Conservation (phyloP, 768 basidiomycete species). For the Astraeus odoratus region DNA sequence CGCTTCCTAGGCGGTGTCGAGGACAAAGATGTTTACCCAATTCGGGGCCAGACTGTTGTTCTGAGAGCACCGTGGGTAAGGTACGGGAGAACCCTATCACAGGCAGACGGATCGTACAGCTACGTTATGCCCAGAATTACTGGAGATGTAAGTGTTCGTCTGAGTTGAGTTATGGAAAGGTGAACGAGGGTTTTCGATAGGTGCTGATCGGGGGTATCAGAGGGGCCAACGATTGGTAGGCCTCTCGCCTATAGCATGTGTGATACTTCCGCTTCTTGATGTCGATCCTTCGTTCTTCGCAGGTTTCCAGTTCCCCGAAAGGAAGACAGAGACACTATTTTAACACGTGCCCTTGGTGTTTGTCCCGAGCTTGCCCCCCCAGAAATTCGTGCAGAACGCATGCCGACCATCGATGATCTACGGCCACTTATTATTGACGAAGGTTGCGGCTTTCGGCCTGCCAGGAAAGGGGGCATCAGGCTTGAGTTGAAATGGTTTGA, state of each 20-base stretch:
- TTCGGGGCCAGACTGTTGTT: slow-evolving; percentile 40
- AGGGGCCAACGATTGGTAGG: slow-evolving; percentile 53
- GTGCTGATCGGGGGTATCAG: slow-evolving; percentile 58
- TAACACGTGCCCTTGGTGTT: slow-evolving; percentile 43
- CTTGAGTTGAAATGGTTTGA: slow-evolving; percentile 43
- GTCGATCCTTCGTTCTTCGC: too few relatives aligned
- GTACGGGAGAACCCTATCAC: slow-evolving; percentile 28
- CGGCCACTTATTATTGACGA: slow-evolving; percentile 41
- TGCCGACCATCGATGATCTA: slow-evolving; percentile 45
- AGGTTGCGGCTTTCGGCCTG: slow-evolving; percentile 62
- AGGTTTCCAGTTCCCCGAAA: slow-evolving; percentile 63
- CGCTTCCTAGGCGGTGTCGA: slow-evolving; percentile 45
- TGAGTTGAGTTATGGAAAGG: too few relatives aligned
- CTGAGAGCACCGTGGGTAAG: slow-evolving; percentile 44
- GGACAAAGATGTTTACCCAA: slow-evolving; percentile 40
- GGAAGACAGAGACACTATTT: slow-evolving; percentile 54
- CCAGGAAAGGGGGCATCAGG: slow-evolving; percentile 59
- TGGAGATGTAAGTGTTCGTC: slow-evolving; percentile 32
- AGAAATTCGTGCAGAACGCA: slow-evolving; percentile 38
- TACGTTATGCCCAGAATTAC: slow-evolving; percentile 33
- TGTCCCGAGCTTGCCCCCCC: slow-evolving; percentile 55
- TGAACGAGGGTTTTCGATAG: slow-evolving; percentile 17
- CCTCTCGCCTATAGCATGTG: background rate
- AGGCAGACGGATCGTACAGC: slow-evolving; percentile 23
- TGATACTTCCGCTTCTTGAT: background rate